Base-by-base conservation (phyloP, 2,329 filamentous ascomycete genomes). In the Podosphaera aphanis region DNA sequence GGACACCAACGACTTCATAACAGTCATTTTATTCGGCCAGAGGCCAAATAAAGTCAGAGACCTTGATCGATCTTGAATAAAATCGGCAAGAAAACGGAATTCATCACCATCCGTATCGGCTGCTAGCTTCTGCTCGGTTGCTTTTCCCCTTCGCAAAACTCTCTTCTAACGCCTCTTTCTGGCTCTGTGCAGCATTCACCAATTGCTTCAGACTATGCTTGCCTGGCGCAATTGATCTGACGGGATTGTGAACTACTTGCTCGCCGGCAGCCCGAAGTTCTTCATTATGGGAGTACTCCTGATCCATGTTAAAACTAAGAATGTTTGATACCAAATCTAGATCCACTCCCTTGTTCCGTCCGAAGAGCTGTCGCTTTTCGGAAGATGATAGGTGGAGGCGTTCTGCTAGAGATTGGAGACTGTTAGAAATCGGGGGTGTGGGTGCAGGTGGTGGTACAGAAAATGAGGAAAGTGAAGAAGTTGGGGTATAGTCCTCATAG, bases 121-220 rank as follows among this genome's bases (percentile, higher is more conserved):
- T 77, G 3, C 81, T 82, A 18, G 83, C 83, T 59, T 93, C 85
- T 55, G 74, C 78, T 61, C 83, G 77, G 57, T 86, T 90, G 55
- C 71, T 73, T 64, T 73, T 77, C 5, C 84, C 83, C 53, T 77
- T 68, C 18, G 84, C 84, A 65, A 93, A 94, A 59, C 83, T 86
- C 57, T 95, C 88, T 62, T 94, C 85, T 52, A 94, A 64, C 2
- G 84, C 85, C 10, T 93, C 84, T 58, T 77, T 77, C 63, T 95
- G 85, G 50, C 70, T 82, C 53, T 75, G 75, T 21, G 83, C 86
- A 49, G 80, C 80, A 61, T 76, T 84, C 52, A 95, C 81, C 54
- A 95, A 68, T 64, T 93, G 85, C 57, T 79, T 77, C 60, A 95
- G 67, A 56, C 73, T 92, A 63, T 94, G 85, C 65, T 94, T 94